Base-by-base conservation (phyloP, 2,329 filamentous ascomycete species). In the Emericellopsis atlantica region DNA sequence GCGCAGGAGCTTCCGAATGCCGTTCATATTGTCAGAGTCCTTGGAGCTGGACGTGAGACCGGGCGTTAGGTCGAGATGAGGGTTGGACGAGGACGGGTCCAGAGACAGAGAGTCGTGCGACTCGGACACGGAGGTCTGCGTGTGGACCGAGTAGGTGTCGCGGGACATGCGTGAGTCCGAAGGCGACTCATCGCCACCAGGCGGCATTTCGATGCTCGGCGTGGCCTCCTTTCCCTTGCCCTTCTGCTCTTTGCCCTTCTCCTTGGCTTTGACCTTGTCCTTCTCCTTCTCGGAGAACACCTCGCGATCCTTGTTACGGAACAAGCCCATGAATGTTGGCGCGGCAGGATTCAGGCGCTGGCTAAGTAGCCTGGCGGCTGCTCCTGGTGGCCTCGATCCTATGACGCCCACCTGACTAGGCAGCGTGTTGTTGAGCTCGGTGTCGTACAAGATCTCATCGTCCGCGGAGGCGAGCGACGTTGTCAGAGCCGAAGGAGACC, bases 291-390 rank as follows among this genome's bases (percentile, higher is more conserved):
- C 40, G 15, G 40, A 36, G 8, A 21, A 29, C 21, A 14, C 39
- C 56, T 45, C 60, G 45, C 49, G 57, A 56, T 46, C 60, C 45
- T 50, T 61, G 26, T 3, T 21, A 14, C 70, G 67, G 50, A 79
- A 75, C 44, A 92, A 76, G 9, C 73, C 80, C 60, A 83, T 90
- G 56, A 96, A 96, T 1, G 83, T 85, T 8, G 89, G 89, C 1
- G 90, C 92, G 6, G 85, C 76, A 7, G 92, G 92, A 52, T 98
- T 96, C 23, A 96, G 70, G 51, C 60, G 79, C 63, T 58, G 79
- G 59, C 54, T 80, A 66, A 52, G 72, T 57, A 54, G 58, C 26
- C 12, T 29, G 14, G 57, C 66, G 32, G 61, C 50, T 6, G 55
- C 48, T 6, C 55, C 57, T 5, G 65, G 62, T 2, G 83, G 86